phyloP scores from a whole-genome alignment of 768 basidiomycete genomes.

The Terana coerulea region DNA sequence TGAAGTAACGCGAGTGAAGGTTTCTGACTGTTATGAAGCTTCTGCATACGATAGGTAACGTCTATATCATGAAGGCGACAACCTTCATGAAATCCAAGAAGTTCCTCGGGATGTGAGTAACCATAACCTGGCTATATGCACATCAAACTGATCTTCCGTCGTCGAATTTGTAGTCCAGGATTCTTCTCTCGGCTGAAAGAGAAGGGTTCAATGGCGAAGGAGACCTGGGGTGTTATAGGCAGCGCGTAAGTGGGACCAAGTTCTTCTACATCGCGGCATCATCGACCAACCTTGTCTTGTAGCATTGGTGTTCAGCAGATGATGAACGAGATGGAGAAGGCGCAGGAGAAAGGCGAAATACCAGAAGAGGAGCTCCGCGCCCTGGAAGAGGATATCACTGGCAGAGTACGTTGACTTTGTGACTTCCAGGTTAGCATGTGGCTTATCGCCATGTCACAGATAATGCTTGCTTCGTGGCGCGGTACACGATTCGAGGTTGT shows the following conservation, averaged over 20 bases:
- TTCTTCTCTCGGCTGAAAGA: slow-evolving; percentile 95
- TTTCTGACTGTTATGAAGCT: slow-evolving; percentile 46
- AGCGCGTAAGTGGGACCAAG: slow-evolving; percentile 72
- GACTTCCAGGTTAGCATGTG: not conserved
- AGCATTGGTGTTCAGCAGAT: slow-evolving; percentile 73
- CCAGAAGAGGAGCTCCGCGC: slow-evolving; percentile 82
- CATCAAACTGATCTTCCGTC: slow-evolving; percentile 9
- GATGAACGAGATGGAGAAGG: slow-evolving; percentile 87
- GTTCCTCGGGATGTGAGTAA: slow-evolving; percentile 86
- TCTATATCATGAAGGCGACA: slow-evolving; percentile 92
- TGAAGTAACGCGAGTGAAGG: slow-evolving; percentile 78
- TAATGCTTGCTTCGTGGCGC: slow-evolving; percentile 96
- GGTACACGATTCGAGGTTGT: slow-evolving; percentile 94
- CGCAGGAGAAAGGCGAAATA: slow-evolving; percentile 86
- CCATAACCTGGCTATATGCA: too few relatives aligned
- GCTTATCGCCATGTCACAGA: slow-evolving; percentile 41
- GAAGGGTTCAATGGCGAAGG: slow-evolving; percentile 89
- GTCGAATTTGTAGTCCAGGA: slow-evolving; percentile 51
- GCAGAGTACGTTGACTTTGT: slow-evolving; percentile 53
- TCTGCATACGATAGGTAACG: slow-evolving; percentile 83
- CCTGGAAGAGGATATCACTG: slow-evolving; percentile 89
- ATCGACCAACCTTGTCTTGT: slow-evolving; percentile 6
- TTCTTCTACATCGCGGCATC: not conserved
- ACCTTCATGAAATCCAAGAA: slow-evolving; percentile 89
- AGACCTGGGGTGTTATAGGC: slow-evolving; percentile 94